Base-by-base conservation (phyloP, 441 rosid species). In the Populus tomentosa region DNA sequence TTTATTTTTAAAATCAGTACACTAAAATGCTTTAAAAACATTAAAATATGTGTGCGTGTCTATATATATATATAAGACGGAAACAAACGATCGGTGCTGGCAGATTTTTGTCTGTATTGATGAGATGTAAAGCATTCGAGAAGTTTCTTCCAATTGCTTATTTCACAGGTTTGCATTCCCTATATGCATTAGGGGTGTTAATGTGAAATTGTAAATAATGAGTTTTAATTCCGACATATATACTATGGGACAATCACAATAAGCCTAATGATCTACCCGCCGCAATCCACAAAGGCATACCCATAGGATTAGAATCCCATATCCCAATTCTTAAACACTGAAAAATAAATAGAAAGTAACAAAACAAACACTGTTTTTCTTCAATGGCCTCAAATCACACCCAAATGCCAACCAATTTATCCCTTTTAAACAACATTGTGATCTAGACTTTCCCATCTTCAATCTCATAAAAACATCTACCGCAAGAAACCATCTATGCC, bases 361-460 rank as follows among this genome's bases (percentile, higher is more conserved):
- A 35, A 77, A 26, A 18, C 3, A 63, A 69, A 18, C 46, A 26
- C 77, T 36, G 67, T 79, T 73, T 74, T 10, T 70, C n/a, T 46
- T 33, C 40, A 18, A 13, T 28, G 30, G 42, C 66, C 61, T 67
- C 24, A n/a, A 20, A 38, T 16, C 0, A 65, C 69, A n/a, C 79
- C 7, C 76, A 67, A 79, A 76, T 42, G 38, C 3, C 6, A 33
- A 59, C 79, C 81, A 14, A 75, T 80, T 81, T 7, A 5, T 2
- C 35, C 20, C 64, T 36, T 75, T 79, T 64, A 56, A 67, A 75
- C 23, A 70, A 64, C 84, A 82, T 81, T 81, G 35, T 28, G 59
- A 59, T 79, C 84, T 62, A 1, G 74, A 56, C 67, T 77, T 73
- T 76, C 73, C 50, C 0, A 21, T 36, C 85, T 81, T 1, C 20